Base-by-base conservation (phyloP, 257 asterid genomes). In the Dorcoceras hygrometricum region DNA sequence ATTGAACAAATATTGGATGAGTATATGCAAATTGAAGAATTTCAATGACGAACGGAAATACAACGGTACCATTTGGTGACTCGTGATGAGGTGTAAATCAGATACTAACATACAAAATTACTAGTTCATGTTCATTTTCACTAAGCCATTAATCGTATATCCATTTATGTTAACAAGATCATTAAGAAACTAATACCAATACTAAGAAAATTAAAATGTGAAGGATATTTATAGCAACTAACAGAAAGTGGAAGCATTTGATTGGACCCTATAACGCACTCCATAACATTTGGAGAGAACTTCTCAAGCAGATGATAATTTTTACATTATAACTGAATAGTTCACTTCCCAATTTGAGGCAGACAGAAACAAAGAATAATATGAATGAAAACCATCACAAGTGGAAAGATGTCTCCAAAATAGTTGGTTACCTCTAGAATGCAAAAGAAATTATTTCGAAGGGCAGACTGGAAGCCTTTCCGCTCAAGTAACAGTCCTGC, bases 401-500 rank as follows among this genome's bases (percentile, higher is more conserved):
- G 50, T 39, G 12, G 5, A 39, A 34, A 39, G 50, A 39, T 6
- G 4, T 39, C 60, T 34, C 14, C 2, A 27, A 46, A 59, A 48
- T 55, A 63, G 56, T 8, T 66, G 32, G n/a, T 29, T 86, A 91
- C 97, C 97, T 86, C 89, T 82, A 86, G 96, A 88, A 88, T 88
- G 96, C 97, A 86, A 85, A 83, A 77, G 64, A 74, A 81, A 84
- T 80, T 74, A 84, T 80, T 92, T 92, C 93, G 93, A 82, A 89
- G 96, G 98, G 95, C 79, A 92, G 96, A 92, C 86, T 77, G 73
- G 91, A 85, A 87, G 96, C 90, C 93, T 82, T 39, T 84, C 96
- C 95, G 86, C 86, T 84, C 79, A 70, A 82, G 88, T 89, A 89
- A 96, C 96, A 84, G 97, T 87, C 96, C 96, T 92, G 97, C 98